phyloP scores from a whole-genome alignment of 768 basidiomycete genomes.

The Leucogyrophana mollusca region DNA sequence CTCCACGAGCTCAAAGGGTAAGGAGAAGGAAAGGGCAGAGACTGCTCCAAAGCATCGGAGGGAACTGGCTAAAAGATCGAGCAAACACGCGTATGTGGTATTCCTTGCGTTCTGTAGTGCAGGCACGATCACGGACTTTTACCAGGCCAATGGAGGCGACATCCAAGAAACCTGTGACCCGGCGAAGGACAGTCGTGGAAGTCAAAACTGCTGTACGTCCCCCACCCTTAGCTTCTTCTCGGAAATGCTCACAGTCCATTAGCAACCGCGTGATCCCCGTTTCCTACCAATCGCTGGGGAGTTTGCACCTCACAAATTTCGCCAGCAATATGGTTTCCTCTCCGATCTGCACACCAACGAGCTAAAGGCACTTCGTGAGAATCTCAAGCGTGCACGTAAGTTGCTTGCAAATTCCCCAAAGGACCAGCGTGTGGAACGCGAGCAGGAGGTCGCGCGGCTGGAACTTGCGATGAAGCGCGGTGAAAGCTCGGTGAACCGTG shows the following conservation, averaged over 20 bases:
- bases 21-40: slow-evolving; percentile 36
- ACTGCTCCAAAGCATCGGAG: slow-evolving; percentile 42
- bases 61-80: slow-evolving; percentile 57
- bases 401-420: slow-evolving; percentile 58
- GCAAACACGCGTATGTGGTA: slow-evolving; percentile 82
- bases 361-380: slow-evolving; percentile 59
- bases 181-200: slow-evolving; percentile 69
- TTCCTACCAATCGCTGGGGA: slow-evolving; percentile 75
- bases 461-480: slow-evolving; percentile 73
- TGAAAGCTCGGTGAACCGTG: slow-evolving; percentile 75
- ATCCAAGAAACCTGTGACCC: slow-evolving; percentile 81
- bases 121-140: not conserved
- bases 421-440: slow-evolving; percentile 57
- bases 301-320: slow-evolving; percentile 64
- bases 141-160: slow-evolving; percentile 77
- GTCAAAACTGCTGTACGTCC: slow-evolving; percentile 57
- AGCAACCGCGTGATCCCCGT: slow-evolving; percentile 86
- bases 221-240: not conserved
- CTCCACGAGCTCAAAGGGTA: slow-evolving; percentile 15
- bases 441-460: slow-evolving; percentile 65
- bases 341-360: slow-evolving; percentile 63
- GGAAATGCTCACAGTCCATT: not conserved
- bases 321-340: slow-evolving; percentile 73
- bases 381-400: slow-evolving; percentile 68
- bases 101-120: not conserved